Conservation (phyloP, 192 early-diverging fungal species). For the Allomyces macrogynus region DNA sequence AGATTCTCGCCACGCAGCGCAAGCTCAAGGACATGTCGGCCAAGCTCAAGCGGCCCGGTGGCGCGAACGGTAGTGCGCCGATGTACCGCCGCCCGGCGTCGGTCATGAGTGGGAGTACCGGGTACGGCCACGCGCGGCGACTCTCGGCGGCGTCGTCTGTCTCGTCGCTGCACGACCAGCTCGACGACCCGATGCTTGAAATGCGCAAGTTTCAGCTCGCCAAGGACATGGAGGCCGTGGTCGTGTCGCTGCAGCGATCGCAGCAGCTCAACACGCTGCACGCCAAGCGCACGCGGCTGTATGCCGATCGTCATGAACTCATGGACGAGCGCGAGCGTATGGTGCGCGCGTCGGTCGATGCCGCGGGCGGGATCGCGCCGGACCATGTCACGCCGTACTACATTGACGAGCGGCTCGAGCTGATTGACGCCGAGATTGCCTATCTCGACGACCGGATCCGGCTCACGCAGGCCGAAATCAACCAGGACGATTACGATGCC, state of each 20-base stretch:
- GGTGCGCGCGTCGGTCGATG: constrained; percentile 14
- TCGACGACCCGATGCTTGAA: background rate
- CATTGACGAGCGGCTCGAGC: constrained; percentile 33
- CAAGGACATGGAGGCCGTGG: background rate
- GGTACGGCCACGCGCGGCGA: too few relatives aligned
- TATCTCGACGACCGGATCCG: constrained; percentile 29
- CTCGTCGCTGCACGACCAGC: background rate
- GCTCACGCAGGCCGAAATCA: constrained; percentile 25
- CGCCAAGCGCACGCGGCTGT: constrained; percentile 22
- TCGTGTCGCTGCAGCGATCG: background rate
- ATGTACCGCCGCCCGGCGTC: constrained; percentile 6
- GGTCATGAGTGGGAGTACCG: constrained; percentile 8
- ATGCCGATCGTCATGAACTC: constrained; percentile 22
- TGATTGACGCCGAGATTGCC: constrained; percentile 30
- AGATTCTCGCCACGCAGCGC: constrained; percentile 15
- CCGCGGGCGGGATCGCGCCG: constrained; percentile 4
- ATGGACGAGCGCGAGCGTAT: constrained; percentile 24
- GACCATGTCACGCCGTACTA: constrained; percentile 15
- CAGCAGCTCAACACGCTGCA: constrained; percentile 29
- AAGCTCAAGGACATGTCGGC: constrained; percentile 24
- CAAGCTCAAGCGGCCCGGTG: constrained; percentile 26
- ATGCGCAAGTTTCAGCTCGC: background rate
- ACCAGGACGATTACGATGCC: constrained; percentile 13
- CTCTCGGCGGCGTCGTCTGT: too few relatives aligned
- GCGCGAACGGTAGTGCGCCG: constrained; percentile 3